Base-by-base conservation (phyloP, 176 grass and related monocot species). In the Aegilops speltoides region DNA sequence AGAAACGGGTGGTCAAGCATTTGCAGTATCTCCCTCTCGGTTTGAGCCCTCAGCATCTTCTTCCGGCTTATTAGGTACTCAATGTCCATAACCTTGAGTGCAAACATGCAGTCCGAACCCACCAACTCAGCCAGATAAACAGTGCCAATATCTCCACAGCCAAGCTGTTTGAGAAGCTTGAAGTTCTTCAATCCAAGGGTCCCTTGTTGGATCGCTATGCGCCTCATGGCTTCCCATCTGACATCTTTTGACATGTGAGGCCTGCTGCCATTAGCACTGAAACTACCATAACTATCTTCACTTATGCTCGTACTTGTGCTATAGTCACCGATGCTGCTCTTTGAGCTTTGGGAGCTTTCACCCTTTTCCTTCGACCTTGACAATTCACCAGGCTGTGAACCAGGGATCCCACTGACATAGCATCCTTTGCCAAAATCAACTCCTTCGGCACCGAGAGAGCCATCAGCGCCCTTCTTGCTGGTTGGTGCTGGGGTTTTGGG, bases 161-260 rank as follows among this genome's bases (percentile, higher is more conserved):
- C 96, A 80, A 98, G 88, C 76, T 91, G 91, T 76, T 92, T 98
- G 67, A 98, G 92, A 82, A 98, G 88, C 79, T 96, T 96, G 86
- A 98, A 98, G 83, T 94, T 96, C 76, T 91, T 93, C 90, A 98
- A 86, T 76, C 91, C 86, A 56, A 98, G 87, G 78, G n/a, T 91
- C 70, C 92, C 93, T 40, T 96, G 94, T 88, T 96, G 93, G 46
- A 88, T 80, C 31, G 91, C 86, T 74, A 90, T 81, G 50, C 84
- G 90, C 48, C 67, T 89, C 37, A 98, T 89, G 45, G 93, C 93
- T 72, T 86, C 90, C 96, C 96, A 98, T 85, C 92, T 95, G 50
- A 88, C 77, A 88, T 98, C 96, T 81, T 95, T 96, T 52, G 96
- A 98, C 96, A 98, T 98, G 84, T 98, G 96, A 87, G 96, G 96